Conservation (phyloP, 164 flowering plant genomes). For the Euptelea pleiosperma region DNA sequence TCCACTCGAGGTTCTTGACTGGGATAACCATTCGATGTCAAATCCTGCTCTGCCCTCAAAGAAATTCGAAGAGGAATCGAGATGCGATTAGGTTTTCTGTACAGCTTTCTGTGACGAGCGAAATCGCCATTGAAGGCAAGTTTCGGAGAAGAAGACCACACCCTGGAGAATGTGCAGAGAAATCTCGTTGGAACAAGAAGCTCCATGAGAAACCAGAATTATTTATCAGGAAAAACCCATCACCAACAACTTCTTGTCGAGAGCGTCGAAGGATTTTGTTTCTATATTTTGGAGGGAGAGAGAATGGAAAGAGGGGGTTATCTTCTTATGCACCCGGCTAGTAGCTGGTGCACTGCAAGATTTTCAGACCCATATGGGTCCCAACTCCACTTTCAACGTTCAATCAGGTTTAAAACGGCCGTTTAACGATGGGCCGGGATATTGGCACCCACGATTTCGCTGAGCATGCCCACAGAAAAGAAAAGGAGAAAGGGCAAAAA, state of each 20-base stretch:
- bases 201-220: constrained; percentile 7
- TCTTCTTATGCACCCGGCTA: too few relatives aligned
- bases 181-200: background rate
- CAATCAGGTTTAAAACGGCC: too few relatives aligned
- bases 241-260: too few relatives aligned
- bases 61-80: constrained; percentile 11
- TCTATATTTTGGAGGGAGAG: too few relatives aligned
- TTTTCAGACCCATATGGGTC: too few relatives aligned
- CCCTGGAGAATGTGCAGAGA: background rate
- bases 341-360: too few relatives aligned
- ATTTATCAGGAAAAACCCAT: background rate
- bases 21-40: constrained; percentile 2
- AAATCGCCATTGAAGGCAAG: constrained; percentile 7
- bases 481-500: too few relatives aligned
- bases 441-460: too few relatives aligned
- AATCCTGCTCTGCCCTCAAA: background rate
- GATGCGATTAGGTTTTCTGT: constrained; percentile 8
- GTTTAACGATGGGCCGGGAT: too few relatives aligned
- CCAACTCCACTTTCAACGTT: too few relatives aligned
- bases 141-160: constrained; percentile 6
- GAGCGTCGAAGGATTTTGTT: too few relatives aligned
- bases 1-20: constrained; percentile 10
- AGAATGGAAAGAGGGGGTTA: background rate
- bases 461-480: too few relatives aligned
- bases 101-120: constrained; percentile 1